Percentiles rank a stretch among this genome's conserved stretches.
Conservation (phyloP, 345 rosid genomes). For the Erodium maritimum region DNA sequence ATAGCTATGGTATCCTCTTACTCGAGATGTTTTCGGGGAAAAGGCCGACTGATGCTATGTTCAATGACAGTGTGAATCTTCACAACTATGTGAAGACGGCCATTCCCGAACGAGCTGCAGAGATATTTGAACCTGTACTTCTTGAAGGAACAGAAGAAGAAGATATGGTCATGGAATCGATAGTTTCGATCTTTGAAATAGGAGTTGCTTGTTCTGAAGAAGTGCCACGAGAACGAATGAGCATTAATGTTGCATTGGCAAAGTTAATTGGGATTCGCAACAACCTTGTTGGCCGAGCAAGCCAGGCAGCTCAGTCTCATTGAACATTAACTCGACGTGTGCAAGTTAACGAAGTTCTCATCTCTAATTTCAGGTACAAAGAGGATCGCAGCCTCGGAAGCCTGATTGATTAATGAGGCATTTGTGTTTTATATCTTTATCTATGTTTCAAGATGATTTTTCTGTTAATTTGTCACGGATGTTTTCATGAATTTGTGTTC, state of each 20-base stretch:
- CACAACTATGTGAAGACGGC: slow-evolving; percentile 14
- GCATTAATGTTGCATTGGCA: slow-evolving; percentile 2
- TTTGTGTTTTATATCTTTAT: too few relatives aligned
- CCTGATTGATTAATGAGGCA: too few relatives aligned
- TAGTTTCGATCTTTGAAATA: slow-evolving; percentile 7
- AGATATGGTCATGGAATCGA: slow-evolving; percentile 4
- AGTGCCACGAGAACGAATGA: slow-evolving; percentile 9
- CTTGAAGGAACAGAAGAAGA: slow-evolving; percentile 7
- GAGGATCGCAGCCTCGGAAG: too few relatives aligned
- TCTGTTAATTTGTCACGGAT: too few relatives aligned
- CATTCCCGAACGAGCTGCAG: slow-evolving; percentile 11
- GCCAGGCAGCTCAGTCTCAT: too few relatives aligned
- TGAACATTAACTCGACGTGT: too few relatives aligned
- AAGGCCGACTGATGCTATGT: slow-evolving; percentile 19
- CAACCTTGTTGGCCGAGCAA: too few relatives aligned
- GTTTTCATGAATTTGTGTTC: too few relatives aligned
- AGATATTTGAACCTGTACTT: slow-evolving; percentile 8
- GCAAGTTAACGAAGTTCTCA: too few relatives aligned
- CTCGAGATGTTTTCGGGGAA: slow-evolving; percentile 24
- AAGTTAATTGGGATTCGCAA: slow-evolving; percentile 6
- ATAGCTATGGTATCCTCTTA: slow-evolving; percentile 29
- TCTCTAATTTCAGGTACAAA: too few relatives aligned
- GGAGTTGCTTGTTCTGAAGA: slow-evolving; percentile 14
- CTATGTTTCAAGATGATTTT: too few relatives aligned
- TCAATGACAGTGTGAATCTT: slow-evolving; percentile 18